Base-by-base conservation (phyloP, 192 early-diverging fungal species). In the Backusella sp. region DNA sequence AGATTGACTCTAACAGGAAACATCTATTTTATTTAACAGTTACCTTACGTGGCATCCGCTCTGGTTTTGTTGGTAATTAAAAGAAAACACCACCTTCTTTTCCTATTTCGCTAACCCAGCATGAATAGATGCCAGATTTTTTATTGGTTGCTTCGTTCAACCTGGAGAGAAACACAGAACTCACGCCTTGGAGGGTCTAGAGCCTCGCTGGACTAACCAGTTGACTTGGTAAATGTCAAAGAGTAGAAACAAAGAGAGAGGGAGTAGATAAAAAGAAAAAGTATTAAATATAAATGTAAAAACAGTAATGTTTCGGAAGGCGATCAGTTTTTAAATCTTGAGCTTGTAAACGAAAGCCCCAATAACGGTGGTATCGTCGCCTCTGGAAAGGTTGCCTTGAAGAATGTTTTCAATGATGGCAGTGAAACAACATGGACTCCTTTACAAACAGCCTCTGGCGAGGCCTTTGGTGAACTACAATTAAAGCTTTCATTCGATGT, bases 101-200 rank as follows among this genome's bases (percentile, higher is more conserved):
- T 46, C 11, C 19, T 32, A 28, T 34, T 17, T n/a, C 23, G 3
- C 23, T 30, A 42, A 30, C 23, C 42, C 15, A 9, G 37, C 62
- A 66, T 30, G 15, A 9, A 35, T 59, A 79, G 77, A 74, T 69
- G 41, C 67, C 17, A n/a, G 65, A 19, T 71, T 76, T n/a, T 83
- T 79, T 66, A 30, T 83, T 44, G 77, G 82, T 7, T 79, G 68
- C 17, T 83, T 74, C 68, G 68, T 83, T 49, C 70, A 73, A 28
- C 53, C 75, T 23, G 49, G 66, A 37, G 68, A 83, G 9, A 83
- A 83, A 53, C 82, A 83, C 12, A 75, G 82, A 41, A 83, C 82
- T 6, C 74, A 79, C 5, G 49, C 65, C 52, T 59, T 74, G 21
- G 46, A 65, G 19, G 82, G 82, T 0, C 32, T 65, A 28, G 67